These are phyloP conservation scores for Suillus paluster DNA, from an alignment of 768 basidiomycete species.

Conservation along the genomic window DNA sequence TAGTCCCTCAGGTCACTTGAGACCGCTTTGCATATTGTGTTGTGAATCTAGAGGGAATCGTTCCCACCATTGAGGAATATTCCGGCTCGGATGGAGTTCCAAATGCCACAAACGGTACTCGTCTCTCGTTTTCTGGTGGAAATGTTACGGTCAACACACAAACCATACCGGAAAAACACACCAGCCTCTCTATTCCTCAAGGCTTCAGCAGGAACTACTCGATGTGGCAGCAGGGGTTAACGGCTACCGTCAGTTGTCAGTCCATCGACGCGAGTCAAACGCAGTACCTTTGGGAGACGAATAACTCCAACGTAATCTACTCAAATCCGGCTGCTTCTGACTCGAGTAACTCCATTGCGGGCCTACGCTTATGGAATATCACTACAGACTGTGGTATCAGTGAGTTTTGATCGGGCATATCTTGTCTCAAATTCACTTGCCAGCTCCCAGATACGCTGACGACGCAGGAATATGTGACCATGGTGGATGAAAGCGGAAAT, in stretches of 20 bases:
- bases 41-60: constrained; percentile 5
- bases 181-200: not conserved
- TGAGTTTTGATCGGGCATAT: not conserved
- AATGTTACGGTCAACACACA: constrained; percentile 2
- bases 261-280: not conserved
- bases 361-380: constrained; percentile 7
- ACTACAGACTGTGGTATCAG: constrained; percentile 6
- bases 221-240: constrained; percentile 10
- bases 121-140: constrained; percentile 10
- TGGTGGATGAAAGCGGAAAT: not conserved
- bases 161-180: not conserved
- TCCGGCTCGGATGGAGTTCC: constrained; percentile 7
- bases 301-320: not conserved
- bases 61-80: constrained; percentile 3
- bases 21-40: not conserved
- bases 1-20: not conserved
- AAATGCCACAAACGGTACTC: not conserved
- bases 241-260: constrained; percentile 7
- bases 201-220: constrained; percentile 9
- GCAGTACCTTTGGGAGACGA: constrained; percentile 5
- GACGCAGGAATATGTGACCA: constrained; percentile 8
- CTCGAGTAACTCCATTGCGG: not conserved
- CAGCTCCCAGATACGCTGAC: not conserved
- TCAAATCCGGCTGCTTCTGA: constrained; percentile 1
- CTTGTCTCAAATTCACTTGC: no score